Evolutionary conservation across 2,329 filamentous ascomycete genomes (phyloP).

Genomic region (Sclerotinia sclerotiorum): DNA sequence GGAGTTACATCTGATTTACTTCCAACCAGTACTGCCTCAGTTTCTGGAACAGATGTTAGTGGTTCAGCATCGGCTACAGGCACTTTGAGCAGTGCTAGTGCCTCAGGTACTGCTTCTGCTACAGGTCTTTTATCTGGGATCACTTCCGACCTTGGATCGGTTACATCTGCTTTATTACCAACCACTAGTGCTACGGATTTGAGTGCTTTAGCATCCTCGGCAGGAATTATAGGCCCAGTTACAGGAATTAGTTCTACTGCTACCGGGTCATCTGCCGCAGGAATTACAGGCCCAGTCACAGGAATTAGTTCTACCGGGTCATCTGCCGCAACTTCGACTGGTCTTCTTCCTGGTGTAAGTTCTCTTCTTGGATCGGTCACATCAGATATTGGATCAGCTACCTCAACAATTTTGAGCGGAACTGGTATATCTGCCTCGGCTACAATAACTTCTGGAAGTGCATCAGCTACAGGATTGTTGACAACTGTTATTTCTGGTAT

Average conservation of each 20-base stretch:
- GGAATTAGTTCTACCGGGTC: not conserved
- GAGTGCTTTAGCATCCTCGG: constrained; percentile 16
- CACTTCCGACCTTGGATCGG: constrained; percentile 3
- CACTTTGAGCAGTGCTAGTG: not conserved
- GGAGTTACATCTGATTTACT: constrained; percentile 5
- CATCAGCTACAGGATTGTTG: constrained; percentile 1
- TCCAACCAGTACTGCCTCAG: not conserved
- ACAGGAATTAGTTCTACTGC: constrained; percentile 2
- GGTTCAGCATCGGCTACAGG: constrained; percentile 5
- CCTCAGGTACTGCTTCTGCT: not conserved
- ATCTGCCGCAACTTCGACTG: not conserved
- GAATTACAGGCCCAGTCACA: constrained; percentile 19
- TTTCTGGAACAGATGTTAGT: constrained; percentile 15
- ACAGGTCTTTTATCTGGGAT: too few relatives aligned
- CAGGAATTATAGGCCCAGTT: constrained; percentile 18
- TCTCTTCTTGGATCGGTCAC: constrained; percentile 12
- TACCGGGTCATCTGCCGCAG: not conserved
- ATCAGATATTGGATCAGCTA: not conserved
- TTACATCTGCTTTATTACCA: constrained; percentile 6
- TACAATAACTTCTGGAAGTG: not conserved
- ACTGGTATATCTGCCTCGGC: not conserved
- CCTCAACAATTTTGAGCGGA: not conserved
- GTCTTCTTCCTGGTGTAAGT: constrained; percentile 5
- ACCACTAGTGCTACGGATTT: constrained; percentile 18
- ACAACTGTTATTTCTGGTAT: not conserved